Percentiles rank a stretch among this genome's conserved stretches.
These are phyloP conservation scores for Miamiensis avidus DNA, from an alignment of 169 alveolate species.

Conservation along the genomic window DNA sequence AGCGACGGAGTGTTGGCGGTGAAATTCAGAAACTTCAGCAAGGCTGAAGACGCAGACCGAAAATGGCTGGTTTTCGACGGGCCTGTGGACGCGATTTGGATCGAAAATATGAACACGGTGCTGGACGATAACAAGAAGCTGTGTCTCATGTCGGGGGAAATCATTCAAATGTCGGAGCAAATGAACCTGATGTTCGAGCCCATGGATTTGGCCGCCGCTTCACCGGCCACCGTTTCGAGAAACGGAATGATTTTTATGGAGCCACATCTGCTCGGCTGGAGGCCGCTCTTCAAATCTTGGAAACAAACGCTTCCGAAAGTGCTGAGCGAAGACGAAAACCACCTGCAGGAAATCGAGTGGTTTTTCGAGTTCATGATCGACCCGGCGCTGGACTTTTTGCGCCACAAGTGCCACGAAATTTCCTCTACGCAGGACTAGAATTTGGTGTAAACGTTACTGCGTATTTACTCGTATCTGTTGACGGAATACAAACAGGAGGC, in stretches of 20 bases:
- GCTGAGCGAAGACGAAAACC: conserved; percentile 72
- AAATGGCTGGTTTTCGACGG: conserved; percentile 79
- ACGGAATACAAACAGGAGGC: conserved; percentile 70
- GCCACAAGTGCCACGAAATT: conserved; percentile 75
- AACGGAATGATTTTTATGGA: conserved; percentile 84
- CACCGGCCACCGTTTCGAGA: conserved; percentile 79
- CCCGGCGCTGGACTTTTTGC: conserved; percentile 65
- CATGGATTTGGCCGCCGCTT: conserved; percentile 82
- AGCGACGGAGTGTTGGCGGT: conserved; percentile 71
- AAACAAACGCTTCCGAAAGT: conserved; percentile 58
- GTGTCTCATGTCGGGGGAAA: conserved; percentile 75
- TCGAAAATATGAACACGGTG: conserved; percentile 84
- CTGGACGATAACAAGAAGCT: conserved; percentile 82
- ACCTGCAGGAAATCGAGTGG: conserved; percentile 54
- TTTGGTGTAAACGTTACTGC: conserved; percentile 76
- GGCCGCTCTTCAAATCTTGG: conserved; percentile 73
- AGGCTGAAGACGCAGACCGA: conserved; percentile 53
- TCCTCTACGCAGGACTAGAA: conserved; percentile 84
- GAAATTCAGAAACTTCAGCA: conserved; percentile 63
- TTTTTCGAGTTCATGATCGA: conserved; percentile 71
- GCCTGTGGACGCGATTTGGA: conserved; percentile 86
- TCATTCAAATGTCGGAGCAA: conserved; percentile 71
- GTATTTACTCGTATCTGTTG: conserved; percentile 54
- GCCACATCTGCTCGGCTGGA: conserved; percentile 77
- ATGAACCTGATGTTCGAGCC: conserved; percentile 84